Evolutionary conservation across 495 filamentous ascomycete species (phyloP).

Genomic region (Thermothielavioides terrestris): DNA sequence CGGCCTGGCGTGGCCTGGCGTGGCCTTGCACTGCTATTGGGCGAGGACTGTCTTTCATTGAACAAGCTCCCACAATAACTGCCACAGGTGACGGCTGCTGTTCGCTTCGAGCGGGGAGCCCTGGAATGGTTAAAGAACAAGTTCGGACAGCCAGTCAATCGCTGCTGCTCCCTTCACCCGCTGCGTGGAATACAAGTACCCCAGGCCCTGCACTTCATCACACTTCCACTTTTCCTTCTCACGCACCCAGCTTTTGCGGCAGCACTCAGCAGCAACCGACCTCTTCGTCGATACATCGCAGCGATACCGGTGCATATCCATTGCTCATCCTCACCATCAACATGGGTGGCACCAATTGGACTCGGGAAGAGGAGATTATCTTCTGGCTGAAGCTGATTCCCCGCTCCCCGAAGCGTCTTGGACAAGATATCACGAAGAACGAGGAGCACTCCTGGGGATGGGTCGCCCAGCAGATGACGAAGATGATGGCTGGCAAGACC

Average conservation of each 20-base stretch:
- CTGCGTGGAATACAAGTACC: background rate
- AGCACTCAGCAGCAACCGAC: background rate
- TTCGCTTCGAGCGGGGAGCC: background rate
- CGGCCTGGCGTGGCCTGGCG: background rate
- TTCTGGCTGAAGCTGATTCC: conserved; percentile 35
- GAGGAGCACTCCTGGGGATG: conserved; percentile 25
- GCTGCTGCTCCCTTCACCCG: background rate
- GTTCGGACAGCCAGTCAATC: background rate
- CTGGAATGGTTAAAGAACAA: background rate
- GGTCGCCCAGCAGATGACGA: conserved; percentile 26
- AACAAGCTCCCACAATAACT: background rate
- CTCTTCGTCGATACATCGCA: background rate
- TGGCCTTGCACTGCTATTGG: background rate
- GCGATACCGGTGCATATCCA: background rate
- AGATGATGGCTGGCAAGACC: conserved; percentile 16
- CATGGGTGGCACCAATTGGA: conserved; percentile 35
- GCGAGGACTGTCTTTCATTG: background rate
- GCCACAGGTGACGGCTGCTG: background rate
- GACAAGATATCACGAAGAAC: conserved; percentile 16
- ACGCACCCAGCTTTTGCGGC: background rate
- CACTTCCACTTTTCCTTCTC: background rate
- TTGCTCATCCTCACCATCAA: background rate
- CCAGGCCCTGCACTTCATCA: background rate
- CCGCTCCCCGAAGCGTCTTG: conserved; percentile 29
- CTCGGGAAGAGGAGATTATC: conserved; percentile 27